Conservation (phyloP, 495 filamentous ascomycete genomes). For the Durotheca rogersii region DNA sequence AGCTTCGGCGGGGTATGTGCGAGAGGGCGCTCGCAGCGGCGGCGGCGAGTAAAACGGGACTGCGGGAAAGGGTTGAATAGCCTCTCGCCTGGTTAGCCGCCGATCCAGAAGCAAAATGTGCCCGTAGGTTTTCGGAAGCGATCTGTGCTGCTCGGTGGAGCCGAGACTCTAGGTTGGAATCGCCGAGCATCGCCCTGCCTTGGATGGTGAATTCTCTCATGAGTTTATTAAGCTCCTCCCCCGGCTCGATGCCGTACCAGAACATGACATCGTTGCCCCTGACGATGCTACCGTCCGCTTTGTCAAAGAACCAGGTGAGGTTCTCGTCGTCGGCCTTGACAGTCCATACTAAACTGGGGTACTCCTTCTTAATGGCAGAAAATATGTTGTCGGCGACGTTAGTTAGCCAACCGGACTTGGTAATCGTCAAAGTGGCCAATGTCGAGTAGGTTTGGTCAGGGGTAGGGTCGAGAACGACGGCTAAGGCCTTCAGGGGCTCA, state of each 20-base stretch:
- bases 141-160: conserved; percentile 72
- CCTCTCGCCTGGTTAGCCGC: conserved; percentile 34
- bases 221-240: conserved; percentile 81
- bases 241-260: conserved; percentile 89
- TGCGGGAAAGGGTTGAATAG: conserved; percentile 31
- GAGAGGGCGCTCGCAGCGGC: conserved; percentile 19
- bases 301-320: conserved; percentile 97
- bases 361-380: conserved; percentile 87
- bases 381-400: conserved; percentile 99
- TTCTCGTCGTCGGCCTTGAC: conserved; percentile 97
- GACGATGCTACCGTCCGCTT: conserved; percentile 88
- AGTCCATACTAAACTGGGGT: conserved; percentile 91
- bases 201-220: conserved; percentile 85
- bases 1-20: conserved; percentile 16
- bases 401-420: conserved; percentile 91
- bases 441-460: conserved; percentile 60
- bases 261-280: conserved; percentile 87
- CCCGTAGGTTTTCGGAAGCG: conserved; percentile 48
- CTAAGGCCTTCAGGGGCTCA: conserved; percentile 92
- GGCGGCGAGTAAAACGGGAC: conserved; percentile 24
- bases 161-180: conserved; percentile 83
- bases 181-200: conserved; percentile 84
- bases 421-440: conserved; percentile 90
- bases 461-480: conserved; percentile 79
- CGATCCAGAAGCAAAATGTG: conserved; percentile 35